phyloP scores from a whole-genome alignment of 306 rosid genomes.

The Lablab purpureus region DNA sequence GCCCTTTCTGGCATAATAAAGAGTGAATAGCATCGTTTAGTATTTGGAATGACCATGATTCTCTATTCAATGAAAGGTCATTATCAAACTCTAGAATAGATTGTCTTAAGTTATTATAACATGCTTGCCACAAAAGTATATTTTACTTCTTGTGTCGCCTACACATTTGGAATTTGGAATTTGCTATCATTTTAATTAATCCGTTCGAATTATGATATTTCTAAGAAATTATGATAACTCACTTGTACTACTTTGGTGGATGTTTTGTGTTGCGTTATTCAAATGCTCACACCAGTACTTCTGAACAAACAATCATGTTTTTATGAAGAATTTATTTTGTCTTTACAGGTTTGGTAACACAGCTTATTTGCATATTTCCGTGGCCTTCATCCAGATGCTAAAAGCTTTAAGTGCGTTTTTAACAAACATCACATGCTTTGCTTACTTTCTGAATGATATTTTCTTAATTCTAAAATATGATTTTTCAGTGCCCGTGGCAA shows the following conservation, averaged over 20 bases:
- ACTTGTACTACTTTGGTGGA: constrained; percentile 13
- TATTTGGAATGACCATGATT: constrained; percentile 8
- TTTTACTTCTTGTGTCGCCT: not conserved
- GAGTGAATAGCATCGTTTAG: not conserved
- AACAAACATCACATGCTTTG: constrained; percentile 33
- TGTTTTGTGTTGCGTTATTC: not conserved
- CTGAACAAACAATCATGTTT: constrained; percentile 1
- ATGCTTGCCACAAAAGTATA: not conserved
- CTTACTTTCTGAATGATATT: constrained; percentile 8
- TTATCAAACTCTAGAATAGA: not conserved
- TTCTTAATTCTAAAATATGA: constrained; percentile 37
- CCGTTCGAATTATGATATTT: not conserved
- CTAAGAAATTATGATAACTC: no score
- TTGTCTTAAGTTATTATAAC: not conserved
- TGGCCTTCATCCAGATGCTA: constrained; percentile 98
- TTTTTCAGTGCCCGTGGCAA: constrained; percentile 96
- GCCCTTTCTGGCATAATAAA: not conserved
- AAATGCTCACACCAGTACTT: not conserved
- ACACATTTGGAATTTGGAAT: not conserved
- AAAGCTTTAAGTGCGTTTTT: constrained; percentile 82
- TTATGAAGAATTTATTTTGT: not conserved
- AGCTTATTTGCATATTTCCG: constrained; percentile 94
- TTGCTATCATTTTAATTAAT: not conserved
- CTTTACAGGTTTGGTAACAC: constrained; percentile 93
- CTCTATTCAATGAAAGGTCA: not conserved